Base-by-base conservation (phyloP, 192 early-diverging fungal species). In the Helicostylum pulchrum region DNA sequence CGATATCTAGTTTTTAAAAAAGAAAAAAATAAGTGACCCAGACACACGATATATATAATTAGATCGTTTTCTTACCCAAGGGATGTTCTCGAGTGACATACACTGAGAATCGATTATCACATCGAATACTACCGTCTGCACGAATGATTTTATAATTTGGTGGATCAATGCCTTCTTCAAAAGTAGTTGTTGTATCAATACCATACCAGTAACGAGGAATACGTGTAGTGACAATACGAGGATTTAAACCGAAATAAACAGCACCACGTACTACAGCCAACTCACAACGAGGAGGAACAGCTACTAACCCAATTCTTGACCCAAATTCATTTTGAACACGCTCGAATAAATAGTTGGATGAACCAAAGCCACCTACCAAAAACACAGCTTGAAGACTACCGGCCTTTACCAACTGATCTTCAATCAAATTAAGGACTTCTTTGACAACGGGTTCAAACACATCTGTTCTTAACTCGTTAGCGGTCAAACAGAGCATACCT, bases 391-490 rank as follows among this genome's bases (percentile, higher is more conserved):
- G 61, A 65, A 83, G 23, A n/a, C 39, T 61, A 8, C 66, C 63
- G 30, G 69, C 66, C 46, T 79, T 73, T 55, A 70, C 62, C n/a
- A 83, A 61, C 45, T 83, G 82, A 36, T 78, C 72, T 44, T 72
- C 73, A 49, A 80, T 79, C 51, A 83, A 53, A 23, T 67, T 68
- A 11, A 85, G 34, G 5, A 84, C 78, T 59, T 81, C 74, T 14
- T 67, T 68, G n/a, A 84, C 71, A 9, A 84, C 80, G 4, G 82
- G 79, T 21, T 81, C 80, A 78, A 84, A 84, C 4, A 84, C 76
- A 42, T 79, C 75, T 31, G 65, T 45, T 55, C 66, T 79, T 62
- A 81, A 62, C 9, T 79, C 76, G 21, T 68, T 66, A 3, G 78
- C 79, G 7, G 76, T 72, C 14, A 83, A 57, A 43, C 74, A 75